phyloP scores from a whole-genome alignment of 176 grass and related monocot species.

The Typha latifolia region DNA sequence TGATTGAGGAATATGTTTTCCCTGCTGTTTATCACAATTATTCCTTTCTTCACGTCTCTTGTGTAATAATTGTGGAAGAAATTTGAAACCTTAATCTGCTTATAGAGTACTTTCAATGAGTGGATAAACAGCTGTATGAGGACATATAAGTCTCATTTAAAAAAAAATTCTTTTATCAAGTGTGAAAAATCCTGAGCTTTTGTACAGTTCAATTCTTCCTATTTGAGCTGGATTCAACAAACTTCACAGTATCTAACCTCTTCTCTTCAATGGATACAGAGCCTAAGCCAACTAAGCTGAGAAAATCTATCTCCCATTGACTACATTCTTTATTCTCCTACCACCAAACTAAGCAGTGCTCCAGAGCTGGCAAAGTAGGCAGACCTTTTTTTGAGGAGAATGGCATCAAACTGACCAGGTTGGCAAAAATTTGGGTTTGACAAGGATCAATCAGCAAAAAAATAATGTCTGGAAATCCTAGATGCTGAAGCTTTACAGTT shows the following conservation, averaged over 20 bases:
- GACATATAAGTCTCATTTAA: neutral
- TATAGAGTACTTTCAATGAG: neutral
- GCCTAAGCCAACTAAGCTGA: neutral
- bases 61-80: neutral
- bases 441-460: neutral
- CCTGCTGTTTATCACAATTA: neutral
- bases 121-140: conserved; percentile 5
- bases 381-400: neutral
- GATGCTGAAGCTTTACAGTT: conserved; percentile 1
- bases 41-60: neutral
- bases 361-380: neutral
- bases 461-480: neutral
- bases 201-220: neutral
- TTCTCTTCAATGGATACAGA: neutral
- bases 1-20: neutral
- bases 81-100: neutral
- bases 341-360: neutral
- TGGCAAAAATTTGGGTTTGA: conserved; percentile 4
- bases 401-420: conserved; percentile 6
- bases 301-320: neutral
- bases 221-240: conserved; percentile 7
- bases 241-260: neutral
- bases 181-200: neutral
- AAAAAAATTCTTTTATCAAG: neutral
- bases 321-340: conserved; percentile 8